These are phyloP conservation scores for Blastobotrys ciferrii DNA, from an alignment of 1,139 yeast genomes.

Conservation along the genomic window DNA sequence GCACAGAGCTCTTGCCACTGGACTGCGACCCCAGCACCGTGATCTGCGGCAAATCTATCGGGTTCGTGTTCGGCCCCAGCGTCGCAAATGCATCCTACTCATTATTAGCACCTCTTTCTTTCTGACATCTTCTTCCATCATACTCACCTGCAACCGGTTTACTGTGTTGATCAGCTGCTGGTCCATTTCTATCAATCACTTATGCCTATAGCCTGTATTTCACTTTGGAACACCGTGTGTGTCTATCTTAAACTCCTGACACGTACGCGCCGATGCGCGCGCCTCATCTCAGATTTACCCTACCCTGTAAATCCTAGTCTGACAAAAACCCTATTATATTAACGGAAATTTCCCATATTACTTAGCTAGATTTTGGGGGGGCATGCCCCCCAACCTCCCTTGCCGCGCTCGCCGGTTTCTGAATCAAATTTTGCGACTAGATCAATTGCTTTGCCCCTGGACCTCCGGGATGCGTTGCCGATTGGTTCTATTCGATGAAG, in stretches of 20 bases:
- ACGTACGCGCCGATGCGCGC: not conserved
- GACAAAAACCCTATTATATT: not conserved
- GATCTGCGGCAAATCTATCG: conserved; percentile 84
- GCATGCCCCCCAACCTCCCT: too few relatives aligned
- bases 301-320: not conserved
- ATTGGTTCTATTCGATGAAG: too few relatives aligned
- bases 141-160: conserved; percentile 71
- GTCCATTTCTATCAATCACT: conserved; percentile 56
- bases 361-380: too few relatives aligned
- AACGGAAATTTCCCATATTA: not conserved
- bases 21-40: conserved; percentile 97
- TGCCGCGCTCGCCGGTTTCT: too few relatives aligned
- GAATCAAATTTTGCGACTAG: too few relatives aligned
- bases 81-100: conserved; percentile 82
- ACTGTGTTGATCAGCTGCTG: conserved; percentile 84
- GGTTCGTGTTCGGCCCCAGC: conserved; percentile 56
- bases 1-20: conserved; percentile 88
- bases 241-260: not conserved
- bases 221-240: not conserved
- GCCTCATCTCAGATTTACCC: not conserved
- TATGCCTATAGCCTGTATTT: not conserved
- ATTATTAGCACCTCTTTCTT: not conserved
- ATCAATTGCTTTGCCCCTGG: too few relatives aligned
- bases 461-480: too few relatives aligned
- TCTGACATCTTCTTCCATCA: not conserved